phyloP scores from a whole-genome alignment of 495 filamentous ascomycete genomes.

The Aspergillus cavernicola region DNA sequence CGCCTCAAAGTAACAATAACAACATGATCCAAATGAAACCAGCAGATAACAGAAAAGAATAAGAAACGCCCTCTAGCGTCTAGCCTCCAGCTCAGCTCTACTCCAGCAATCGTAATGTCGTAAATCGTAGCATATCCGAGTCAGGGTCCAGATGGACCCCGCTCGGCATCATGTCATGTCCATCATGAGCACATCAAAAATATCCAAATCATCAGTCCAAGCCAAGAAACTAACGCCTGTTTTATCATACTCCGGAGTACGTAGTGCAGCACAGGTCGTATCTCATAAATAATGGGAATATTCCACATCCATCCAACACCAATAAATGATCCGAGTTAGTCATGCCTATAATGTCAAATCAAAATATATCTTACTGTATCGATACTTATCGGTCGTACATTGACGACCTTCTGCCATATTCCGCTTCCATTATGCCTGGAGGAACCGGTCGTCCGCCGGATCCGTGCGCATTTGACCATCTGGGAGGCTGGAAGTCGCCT shows the following conservation, averaged over 20 bases:
- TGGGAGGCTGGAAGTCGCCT: constrained; percentile 1
- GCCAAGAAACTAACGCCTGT: background rate
- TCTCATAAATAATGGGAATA: background rate
- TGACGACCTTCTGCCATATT: constrained; percentile 10
- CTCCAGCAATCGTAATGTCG: background rate
- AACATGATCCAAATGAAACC: background rate
- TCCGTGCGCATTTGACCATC: constrained; percentile 3
- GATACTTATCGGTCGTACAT: constrained; percentile 16
- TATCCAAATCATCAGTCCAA: background rate
- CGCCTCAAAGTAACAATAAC: background rate
- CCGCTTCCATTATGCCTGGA: constrained; percentile 11
- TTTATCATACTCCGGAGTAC: background rate
- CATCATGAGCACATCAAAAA: background rate
- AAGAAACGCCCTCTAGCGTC: too few relatives aligned
- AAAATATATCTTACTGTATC: background rate
- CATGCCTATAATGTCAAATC: background rate
- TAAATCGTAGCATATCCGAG: background rate
- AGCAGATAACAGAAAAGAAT: background rate
- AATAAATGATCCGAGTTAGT: background rate
- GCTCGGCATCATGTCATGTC: background rate
- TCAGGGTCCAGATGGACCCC: background rate
- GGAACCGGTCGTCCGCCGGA: background rate
- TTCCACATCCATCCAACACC: background rate
- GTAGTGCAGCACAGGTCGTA: background rate
- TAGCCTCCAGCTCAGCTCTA: too few relatives aligned